These are phyloP conservation scores for Oryza australiensis DNA, from an alignment of 176 grass and related monocot genomes.

Conservation along the genomic window DNA sequence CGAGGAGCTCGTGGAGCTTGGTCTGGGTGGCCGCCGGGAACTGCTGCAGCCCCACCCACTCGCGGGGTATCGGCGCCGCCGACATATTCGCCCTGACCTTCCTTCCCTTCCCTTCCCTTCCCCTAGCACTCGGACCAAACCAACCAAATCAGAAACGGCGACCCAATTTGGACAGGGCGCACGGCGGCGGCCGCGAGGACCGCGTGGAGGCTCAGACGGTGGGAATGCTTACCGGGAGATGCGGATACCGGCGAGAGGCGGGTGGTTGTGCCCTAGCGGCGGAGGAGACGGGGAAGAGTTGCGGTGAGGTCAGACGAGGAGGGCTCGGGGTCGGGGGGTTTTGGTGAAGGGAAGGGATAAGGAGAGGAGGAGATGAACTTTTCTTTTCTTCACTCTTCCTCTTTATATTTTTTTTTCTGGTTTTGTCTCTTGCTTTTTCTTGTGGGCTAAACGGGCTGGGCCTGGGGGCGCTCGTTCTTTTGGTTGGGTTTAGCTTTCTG, in stretches of 20 bases:
- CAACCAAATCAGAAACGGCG: slow-evolving; percentile 31
- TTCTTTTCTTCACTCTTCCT: neutral
- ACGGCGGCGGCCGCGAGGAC: neutral
- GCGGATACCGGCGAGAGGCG: slow-evolving; percentile 9
- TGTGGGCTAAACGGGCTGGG: slow-evolving; percentile 11
- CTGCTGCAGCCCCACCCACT: slow-evolving; percentile 77
- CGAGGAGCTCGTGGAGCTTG: slow-evolving; percentile 84
- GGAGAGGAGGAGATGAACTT: slow-evolving; percentile 8
- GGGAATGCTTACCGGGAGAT: slow-evolving; percentile 30
- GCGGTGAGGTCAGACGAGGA: neutral
- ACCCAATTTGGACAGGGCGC: slow-evolving; percentile 18
- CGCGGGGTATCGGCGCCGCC: slow-evolving; percentile 64
- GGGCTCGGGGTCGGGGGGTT: slow-evolving; percentile 30
- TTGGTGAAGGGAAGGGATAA: slow-evolving; percentile 36
- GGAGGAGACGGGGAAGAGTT: slow-evolving; percentile 4
- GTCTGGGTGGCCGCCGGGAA: slow-evolving; percentile 83
- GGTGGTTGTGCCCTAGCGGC: slow-evolving; percentile 20
- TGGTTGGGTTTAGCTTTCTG: neutral
- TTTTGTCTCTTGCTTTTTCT: neutral
- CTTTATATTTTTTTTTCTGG: neutral
- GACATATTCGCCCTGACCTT: slow-evolving; percentile 27
- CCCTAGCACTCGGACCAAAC: slow-evolving; percentile 9
- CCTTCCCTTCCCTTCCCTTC: neutral
- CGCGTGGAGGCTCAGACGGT: neutral
- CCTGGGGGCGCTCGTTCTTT: neutral